Conservation (phyloP, 192 early-diverging fungal genomes). For the Phycomyces blakesleeanus region DNA sequence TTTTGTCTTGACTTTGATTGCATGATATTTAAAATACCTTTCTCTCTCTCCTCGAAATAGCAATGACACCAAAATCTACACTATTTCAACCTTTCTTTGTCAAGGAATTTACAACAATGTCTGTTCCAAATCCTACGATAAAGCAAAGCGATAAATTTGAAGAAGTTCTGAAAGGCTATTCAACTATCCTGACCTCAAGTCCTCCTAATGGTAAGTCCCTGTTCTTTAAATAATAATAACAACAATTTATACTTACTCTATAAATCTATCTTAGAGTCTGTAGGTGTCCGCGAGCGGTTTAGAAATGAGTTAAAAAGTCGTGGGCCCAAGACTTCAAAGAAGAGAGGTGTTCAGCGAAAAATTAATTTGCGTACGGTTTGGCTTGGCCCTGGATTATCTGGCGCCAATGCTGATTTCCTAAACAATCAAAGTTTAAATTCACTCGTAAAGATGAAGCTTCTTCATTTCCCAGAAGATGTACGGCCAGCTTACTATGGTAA, state of each 20-base stretch:
- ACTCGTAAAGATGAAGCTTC: conserved; percentile 51
- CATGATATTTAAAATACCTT: not conserved
- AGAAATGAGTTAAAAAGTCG: not conserved
- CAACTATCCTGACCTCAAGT: not conserved
- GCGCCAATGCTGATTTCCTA: conserved; percentile 26
- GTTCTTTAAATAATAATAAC: not conserved
- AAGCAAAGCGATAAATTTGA: conserved; percentile 6
- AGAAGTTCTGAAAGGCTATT: not conserved
- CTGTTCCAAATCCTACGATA: conserved; percentile 38
- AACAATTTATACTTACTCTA: not conserved
- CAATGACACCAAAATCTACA: conserved; percentile 18
- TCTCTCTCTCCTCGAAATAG: not conserved
- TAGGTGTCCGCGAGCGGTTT: conserved; percentile 3
- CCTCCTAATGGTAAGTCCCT: not conserved
- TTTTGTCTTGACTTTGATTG: not conserved
- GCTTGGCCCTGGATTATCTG: conserved; percentile 24
- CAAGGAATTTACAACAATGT: conserved; percentile 47
- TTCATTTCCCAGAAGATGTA: conserved; percentile 68
- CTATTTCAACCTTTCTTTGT: conserved; percentile 60
- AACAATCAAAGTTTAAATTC: conserved; percentile 27
- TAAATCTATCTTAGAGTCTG: conserved; percentile 1
- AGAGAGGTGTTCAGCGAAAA: conserved; percentile 11
- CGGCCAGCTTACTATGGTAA: conserved; percentile 75
- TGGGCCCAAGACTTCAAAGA: not conserved
- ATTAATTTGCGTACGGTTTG: conserved; percentile 32